Evolutionary conservation across 2,329 filamentous ascomycete species (phyloP).

Genomic region (Scytalidium sp.): DNA sequence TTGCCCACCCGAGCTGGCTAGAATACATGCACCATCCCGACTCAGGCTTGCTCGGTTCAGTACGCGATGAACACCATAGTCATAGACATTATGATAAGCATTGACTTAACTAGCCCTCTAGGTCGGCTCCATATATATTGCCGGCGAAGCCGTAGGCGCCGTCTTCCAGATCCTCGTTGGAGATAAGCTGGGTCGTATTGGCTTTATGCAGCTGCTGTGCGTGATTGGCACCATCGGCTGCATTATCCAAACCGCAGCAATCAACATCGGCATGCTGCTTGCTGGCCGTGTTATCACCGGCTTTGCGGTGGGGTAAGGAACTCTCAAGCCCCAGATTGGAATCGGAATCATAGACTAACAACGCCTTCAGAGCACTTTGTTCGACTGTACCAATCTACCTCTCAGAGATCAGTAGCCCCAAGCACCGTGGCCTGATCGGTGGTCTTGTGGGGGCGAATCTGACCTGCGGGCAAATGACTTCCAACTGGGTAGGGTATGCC

Average conservation of each 20-base stretch:
- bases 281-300: conserved; percentile 45
- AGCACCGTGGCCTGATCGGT: conserved; percentile 17
- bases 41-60: conserved; percentile 50
- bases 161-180: conserved; percentile 49
- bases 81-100: not conserved
- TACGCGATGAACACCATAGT: conserved; percentile 20
- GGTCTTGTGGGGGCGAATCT: conserved; percentile 45
- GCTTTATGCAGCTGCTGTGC: conserved; percentile 51
- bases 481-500: conserved; percentile 54
- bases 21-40: conserved; percentile 55
- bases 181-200: conserved; percentile 48
- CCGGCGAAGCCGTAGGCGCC: conserved; percentile 54
- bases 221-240: conserved; percentile 51
- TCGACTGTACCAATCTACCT: conserved; percentile 18
- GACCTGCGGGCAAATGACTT: conserved; percentile 50
- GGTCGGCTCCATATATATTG: conserved; percentile 56
- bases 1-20: conserved; percentile 56
- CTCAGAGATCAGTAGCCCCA: conserved; percentile 17
- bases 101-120: conserved; percentile 10
- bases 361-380: conserved; percentile 19
- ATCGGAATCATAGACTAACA: not conserved
- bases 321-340: not conserved
- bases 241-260: conserved; percentile 47
- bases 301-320: conserved; percentile 37
- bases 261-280: conserved; percentile 52